Base-by-base conservation (phyloP, 2,329 filamentous ascomycete species). In the Tolypocladium tundrense region DNA sequence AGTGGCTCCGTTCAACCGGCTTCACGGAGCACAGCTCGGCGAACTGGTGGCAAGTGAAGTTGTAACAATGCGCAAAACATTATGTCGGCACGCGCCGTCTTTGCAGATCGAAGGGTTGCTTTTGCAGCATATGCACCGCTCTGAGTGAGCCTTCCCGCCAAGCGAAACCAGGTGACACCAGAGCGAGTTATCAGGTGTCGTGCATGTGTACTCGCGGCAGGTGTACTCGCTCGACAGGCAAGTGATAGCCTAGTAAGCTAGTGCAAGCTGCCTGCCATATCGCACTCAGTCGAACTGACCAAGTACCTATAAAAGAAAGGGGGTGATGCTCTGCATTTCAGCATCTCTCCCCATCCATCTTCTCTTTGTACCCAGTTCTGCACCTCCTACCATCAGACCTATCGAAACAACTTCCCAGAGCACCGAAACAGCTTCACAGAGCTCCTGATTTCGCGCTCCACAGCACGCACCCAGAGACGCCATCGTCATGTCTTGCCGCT, bases 401-500 rank as follows among this genome's bases (percentile, higher is more conserved):
- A 33, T 40, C 39, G 39, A 40, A 40, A 40, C 39, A 53, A 19
- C 14, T 9, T n/a, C 27, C 50, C 31, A 35, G 31, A 19, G 27
- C 27, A 6, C 11, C 4, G 42, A 27, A 45, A 24, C 9, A 27
- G 1, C n/a, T 27, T 6, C 39, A 11, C 9, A 27, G 24, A 27
- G 16, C 19, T 33, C 51, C n/a, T 4, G 19, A 21, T 3, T 8
- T 53, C 33, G 5, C 33, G 19, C 14, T 21, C 14, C 9, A 14
- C 33, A 13, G 35, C 6, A 19, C 13, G 16, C 8, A 48, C 16
- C 24, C 35, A 35, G 27, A 43, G 19, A 31, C 2, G 5, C 21
- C 53, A 57, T 21, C 45, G 2, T 8, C 54, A 66, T 66, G 64
- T 24, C 63, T 42, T 58, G 58, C 43, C 66, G 64, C 58, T 77